Conservation (phyloP, 2,329 filamentous ascomycete species). For the Pseudophaeomoniella oleicola region DNA sequence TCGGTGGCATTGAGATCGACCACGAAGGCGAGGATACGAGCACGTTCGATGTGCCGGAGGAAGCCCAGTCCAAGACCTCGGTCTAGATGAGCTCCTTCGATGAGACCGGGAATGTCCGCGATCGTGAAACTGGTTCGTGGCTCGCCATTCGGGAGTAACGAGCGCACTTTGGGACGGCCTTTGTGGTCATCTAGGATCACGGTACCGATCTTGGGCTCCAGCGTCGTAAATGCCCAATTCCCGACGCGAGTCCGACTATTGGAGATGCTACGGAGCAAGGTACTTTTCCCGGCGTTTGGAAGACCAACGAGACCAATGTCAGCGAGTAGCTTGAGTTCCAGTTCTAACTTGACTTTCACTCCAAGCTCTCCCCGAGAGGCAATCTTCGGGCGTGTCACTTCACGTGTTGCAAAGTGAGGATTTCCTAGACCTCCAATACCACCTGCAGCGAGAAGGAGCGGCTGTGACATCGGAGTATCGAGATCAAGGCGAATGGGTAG, state of each 20-base stretch:
- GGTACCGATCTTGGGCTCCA: constrained; percentile 90
- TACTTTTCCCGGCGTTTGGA: constrained; percentile 93
- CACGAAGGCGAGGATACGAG: constrained; percentile 84
- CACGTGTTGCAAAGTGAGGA: constrained; percentile 72
- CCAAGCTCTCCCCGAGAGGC: constrained; percentile 75
- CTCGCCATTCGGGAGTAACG: constrained; percentile 31
- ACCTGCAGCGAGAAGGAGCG: constrained; percentile 73
- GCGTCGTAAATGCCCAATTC: constrained; percentile 91
- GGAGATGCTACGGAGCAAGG: constrained; percentile 71
- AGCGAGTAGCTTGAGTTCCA: constrained; percentile 88
- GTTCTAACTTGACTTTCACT: constrained; percentile 62
- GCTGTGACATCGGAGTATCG: constrained; percentile 62
- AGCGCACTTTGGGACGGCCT: constrained; percentile 49
- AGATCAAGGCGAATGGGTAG: constrained; percentile 61
- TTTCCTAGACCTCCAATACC: constrained; percentile 86
- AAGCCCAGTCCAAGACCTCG: constrained; percentile 84
- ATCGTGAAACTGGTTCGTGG: constrained; percentile 72
- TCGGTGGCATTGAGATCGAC: constrained; percentile 71
- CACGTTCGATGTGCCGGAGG: constrained; percentile 84
- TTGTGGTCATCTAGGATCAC: constrained; percentile 81
- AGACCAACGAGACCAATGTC: constrained; percentile 90
- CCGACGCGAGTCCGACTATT: constrained; percentile 82
- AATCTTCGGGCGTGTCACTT: constrained; percentile 65
- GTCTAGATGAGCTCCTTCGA: constrained; percentile 85
- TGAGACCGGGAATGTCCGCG: constrained; percentile 87